Percentiles rank a stretch among this genome's conserved stretches.
phyloP scores from a whole-genome alignment of 176 grass and related monocot genomes.

The Poa annua region DNA sequence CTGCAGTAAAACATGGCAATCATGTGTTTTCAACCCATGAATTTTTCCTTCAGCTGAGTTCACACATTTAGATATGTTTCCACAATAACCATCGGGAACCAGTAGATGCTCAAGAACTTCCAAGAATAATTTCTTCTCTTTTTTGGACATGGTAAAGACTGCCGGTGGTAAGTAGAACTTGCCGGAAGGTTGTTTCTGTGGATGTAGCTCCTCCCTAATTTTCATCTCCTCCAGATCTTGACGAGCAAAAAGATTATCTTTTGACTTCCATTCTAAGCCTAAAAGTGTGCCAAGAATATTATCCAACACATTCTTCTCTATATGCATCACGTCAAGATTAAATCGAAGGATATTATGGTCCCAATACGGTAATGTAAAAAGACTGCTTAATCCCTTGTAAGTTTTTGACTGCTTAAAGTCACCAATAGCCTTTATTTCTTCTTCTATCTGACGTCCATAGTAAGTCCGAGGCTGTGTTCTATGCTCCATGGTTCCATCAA shows the following conservation, averaged over 20 bases:
- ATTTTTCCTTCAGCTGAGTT: conserved; percentile 2
- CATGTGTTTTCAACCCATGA: conserved; percentile 10
- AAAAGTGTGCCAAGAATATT: conserved; percentile 6
- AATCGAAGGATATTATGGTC: neutral
- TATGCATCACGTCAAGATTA: conserved; percentile 6
- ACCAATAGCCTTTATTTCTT: conserved; percentile 9
- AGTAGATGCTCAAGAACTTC: conserved; percentile 8
- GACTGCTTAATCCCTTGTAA: neutral
- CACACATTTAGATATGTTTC: conserved; percentile 19
- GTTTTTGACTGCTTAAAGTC: conserved; percentile 14
- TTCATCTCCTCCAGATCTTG: neutral
- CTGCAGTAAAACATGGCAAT: conserved; percentile 20
- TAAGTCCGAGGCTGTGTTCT: neutral
- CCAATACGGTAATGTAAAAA: conserved; percentile 14
- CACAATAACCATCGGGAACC: neutral
- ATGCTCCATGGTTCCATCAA: neutral
- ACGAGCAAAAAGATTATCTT: conserved; percentile 8
- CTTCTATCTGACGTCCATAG: neutral
- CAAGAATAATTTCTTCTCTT: neutral
- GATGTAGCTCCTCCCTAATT: conserved; percentile 5
- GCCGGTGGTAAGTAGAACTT: conserved; percentile 20
- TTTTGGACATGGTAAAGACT: conserved; percentile 11
- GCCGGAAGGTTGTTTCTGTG: neutral
- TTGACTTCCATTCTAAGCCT: conserved; percentile 11
- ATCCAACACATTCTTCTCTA: conserved; percentile 1